These are phyloP conservation scores for Darksidea phi DNA, from an alignment of 495 filamentous ascomycete species.

Conservation along the genomic window DNA sequence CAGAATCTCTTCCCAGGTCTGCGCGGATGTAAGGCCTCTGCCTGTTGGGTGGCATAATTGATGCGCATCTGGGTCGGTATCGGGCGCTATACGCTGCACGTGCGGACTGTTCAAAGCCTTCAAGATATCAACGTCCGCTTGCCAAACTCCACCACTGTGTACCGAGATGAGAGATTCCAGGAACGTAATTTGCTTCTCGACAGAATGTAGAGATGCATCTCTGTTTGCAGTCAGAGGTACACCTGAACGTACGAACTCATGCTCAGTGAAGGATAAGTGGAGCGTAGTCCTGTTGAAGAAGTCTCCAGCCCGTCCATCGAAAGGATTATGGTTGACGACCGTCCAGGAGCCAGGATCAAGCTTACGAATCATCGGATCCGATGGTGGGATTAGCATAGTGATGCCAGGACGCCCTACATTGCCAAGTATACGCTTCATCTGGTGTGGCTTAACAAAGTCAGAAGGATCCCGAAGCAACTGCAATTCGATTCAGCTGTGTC, in stretches of 20 bases:
- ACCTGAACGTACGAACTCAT: not conserved
- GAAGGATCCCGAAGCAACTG: no score
- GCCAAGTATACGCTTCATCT: no score
- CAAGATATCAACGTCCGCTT: not conserved
- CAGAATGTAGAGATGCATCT: no score
- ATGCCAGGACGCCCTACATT: not conserved
- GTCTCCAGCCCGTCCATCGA: not conserved
- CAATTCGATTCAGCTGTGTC: no score
- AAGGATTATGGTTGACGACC: not conserved
- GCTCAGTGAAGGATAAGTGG: not conserved
- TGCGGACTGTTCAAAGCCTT: not conserved
- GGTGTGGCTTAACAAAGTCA: no score
- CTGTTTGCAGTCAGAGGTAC: no score
- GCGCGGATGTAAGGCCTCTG: not conserved
- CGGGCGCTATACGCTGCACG: not conserved
- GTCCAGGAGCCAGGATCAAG: not conserved
- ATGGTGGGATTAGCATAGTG: not conserved
- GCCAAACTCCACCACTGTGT: not conserved
- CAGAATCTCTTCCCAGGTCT: not conserved
- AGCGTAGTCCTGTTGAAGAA: not conserved
- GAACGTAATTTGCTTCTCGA: not conserved
- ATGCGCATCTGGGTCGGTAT: no score
- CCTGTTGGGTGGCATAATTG: no score
- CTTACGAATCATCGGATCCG: not conserved
- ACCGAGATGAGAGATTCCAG: not conserved